These are phyloP conservation scores for Gastrolobium bilobum DNA, from an alignment of 306 rosid genomes.

Conservation along the genomic window DNA sequence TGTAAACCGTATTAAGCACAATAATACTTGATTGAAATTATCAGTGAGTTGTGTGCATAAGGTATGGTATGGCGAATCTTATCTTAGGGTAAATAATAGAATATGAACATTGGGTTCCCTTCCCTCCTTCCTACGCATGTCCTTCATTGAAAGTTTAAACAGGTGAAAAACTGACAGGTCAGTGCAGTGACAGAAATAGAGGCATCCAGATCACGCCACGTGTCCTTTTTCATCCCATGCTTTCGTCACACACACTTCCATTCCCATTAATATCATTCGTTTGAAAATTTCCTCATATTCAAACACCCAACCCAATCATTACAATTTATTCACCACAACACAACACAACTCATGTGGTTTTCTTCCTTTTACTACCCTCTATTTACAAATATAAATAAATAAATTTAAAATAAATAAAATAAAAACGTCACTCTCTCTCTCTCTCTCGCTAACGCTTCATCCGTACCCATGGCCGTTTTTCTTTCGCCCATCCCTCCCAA, in stretches of 20 bases:
- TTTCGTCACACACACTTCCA: neutral
- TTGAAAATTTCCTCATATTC: neutral
- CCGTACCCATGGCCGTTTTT: conserved; percentile 63
- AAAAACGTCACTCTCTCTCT: conserved; percentile 2
- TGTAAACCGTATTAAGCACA: neutral
- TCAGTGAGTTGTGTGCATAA: too few relatives aligned
- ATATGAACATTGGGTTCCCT: conserved; percentile 11
- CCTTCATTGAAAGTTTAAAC: conserved; percentile 24
- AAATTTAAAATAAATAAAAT: neutral
- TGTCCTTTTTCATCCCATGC: neutral
- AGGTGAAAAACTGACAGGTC: neutral
- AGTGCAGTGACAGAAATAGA: neutral
- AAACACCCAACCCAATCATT: conserved; percentile 39
- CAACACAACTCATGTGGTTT: neutral
- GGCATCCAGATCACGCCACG: conserved; percentile 36
- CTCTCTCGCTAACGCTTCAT: conserved; percentile 20
- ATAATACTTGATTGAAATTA: neutral
- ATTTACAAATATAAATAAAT: neutral
- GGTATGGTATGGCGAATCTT: neutral
- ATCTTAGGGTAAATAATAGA: neutral
- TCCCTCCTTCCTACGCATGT: neutral
- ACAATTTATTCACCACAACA: neutral
- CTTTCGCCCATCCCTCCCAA: conserved; percentile 52
- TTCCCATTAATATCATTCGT: neutral
- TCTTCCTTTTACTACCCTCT: neutral